These are phyloP conservation scores for Lotmaria passim DNA, from an alignment of 208 protist species.

Conservation along the genomic window DNA sequence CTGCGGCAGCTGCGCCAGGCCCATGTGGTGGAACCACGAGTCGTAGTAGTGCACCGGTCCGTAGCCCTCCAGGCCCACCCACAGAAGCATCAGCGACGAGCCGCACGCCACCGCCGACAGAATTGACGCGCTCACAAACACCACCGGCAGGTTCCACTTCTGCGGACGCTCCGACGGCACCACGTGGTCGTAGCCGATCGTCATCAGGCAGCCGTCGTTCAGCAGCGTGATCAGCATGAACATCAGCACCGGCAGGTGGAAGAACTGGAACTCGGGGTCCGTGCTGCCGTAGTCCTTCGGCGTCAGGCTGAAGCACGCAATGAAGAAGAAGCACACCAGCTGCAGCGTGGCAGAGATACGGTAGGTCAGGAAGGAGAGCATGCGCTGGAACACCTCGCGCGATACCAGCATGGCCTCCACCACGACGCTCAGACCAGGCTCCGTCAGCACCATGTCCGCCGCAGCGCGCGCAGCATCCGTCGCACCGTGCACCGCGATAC, in stretches of 20 bases:
- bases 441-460: conserved; percentile 95
- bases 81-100: conserved; percentile 76
- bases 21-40: conserved; percentile 66
- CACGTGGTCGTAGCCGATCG: conserved; percentile 78
- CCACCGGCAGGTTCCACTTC: conserved; percentile 68
- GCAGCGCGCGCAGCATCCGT: conserved; percentile 94
- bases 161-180: conserved; percentile 57
- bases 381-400: conserved; percentile 95
- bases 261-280: conserved; percentile 76
- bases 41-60: conserved; percentile 46
- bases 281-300: conserved; percentile 67
- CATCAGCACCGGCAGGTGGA: conserved; percentile 88
- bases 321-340: conserved; percentile 88
- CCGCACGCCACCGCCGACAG: conserved; percentile 65
- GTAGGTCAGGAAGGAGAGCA: conserved; percentile 90
- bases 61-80: conserved; percentile 61
- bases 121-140: conserved; percentile 68
- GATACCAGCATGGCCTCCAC: conserved; percentile 93
- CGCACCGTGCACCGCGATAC: conserved; percentile 94
- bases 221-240: conserved; percentile 93
- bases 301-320: conserved; percentile 76
- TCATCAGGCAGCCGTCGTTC: conserved; percentile 80
- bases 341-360: conserved; percentile 83
- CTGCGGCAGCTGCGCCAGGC: conserved; percentile 63
- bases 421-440: conserved; percentile 92